Evolutionary conservation across 257 asterid species (phyloP).

Genomic region (Petunia axillaris): DNA sequence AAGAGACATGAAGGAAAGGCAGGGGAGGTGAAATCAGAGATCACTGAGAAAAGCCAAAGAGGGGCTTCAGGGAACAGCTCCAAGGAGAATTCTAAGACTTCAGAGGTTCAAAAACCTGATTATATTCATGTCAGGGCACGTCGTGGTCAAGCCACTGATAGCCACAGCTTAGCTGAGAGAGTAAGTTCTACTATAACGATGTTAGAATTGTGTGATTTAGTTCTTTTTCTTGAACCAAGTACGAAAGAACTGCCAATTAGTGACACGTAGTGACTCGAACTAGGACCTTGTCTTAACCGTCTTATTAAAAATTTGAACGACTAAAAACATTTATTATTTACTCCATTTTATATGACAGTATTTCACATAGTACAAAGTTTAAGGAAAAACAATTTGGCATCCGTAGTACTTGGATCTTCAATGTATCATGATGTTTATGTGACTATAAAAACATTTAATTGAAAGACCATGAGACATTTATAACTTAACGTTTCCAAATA

Average conservation of each 20-base stretch:
- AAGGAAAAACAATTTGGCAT: too few relatives aligned
- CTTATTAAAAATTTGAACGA: background rate
- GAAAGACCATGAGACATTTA: too few relatives aligned
- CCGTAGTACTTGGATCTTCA: too few relatives aligned
- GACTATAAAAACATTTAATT: too few relatives aligned
- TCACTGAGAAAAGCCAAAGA: constrained; percentile 51
- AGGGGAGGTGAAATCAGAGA: constrained; percentile 59
- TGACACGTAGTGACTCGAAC: background rate
- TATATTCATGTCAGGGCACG: constrained; percentile 79
- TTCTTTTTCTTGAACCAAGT: too few relatives aligned
- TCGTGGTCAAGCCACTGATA: constrained; percentile 89
- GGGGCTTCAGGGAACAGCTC: constrained; percentile 50
- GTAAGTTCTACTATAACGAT: constrained; percentile 36
- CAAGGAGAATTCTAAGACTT: constrained; percentile 48
- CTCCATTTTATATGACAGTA: too few relatives aligned
- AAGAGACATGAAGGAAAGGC: constrained; percentile 39
- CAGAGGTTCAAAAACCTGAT: constrained; percentile 58
- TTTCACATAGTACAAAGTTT: too few relatives aligned
- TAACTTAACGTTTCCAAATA: too few relatives aligned
- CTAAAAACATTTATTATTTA: background rate
- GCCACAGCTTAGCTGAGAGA: constrained; percentile 87
- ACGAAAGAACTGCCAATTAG: background rate
- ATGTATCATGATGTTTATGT: too few relatives aligned
- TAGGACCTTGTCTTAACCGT: too few relatives aligned
- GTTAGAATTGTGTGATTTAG: background rate